phyloP scores from a whole-genome alignment of 2,329 filamentous ascomycete genomes.

The Mollisiaceae sp. region DNA sequence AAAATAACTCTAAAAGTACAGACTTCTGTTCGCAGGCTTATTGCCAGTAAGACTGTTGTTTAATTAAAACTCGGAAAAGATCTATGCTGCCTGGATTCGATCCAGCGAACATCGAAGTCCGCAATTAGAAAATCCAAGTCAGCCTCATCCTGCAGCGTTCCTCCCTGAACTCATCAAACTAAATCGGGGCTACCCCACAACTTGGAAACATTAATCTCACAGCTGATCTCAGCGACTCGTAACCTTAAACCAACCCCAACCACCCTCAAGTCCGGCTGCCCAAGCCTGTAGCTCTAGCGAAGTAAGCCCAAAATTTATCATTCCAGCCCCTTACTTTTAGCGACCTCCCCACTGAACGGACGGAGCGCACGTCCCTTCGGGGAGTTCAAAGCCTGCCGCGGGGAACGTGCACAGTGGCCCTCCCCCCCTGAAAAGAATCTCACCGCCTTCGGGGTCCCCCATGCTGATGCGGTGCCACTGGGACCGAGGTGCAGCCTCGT shows the following conservation, averaged over 20 bases:
- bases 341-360: background rate
- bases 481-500: background rate
- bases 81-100: background rate
- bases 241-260: constrained; percentile 5
- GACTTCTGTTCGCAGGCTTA: too few relatives aligned
- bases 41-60: background rate
- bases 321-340: background rate
- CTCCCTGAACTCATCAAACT: background rate
- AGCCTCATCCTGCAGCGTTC: background rate
- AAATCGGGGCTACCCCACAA: background rate
- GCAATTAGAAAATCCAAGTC: background rate
- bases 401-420: background rate
- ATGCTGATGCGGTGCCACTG: constrained; percentile 3
- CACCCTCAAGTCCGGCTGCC: background rate
- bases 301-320: constrained; percentile 2
- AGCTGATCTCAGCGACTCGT: background rate
- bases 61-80: background rate
- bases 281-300: constrained; percentile 7
- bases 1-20: too few relatives aligned
- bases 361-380: background rate
- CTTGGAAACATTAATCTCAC: background rate
- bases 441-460: background rate
- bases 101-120: background rate
- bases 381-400: background rate
- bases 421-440: background rate